Evolutionary conservation across 306 rosid species (phyloP).

Genomic region (Lupinus albus): DNA sequence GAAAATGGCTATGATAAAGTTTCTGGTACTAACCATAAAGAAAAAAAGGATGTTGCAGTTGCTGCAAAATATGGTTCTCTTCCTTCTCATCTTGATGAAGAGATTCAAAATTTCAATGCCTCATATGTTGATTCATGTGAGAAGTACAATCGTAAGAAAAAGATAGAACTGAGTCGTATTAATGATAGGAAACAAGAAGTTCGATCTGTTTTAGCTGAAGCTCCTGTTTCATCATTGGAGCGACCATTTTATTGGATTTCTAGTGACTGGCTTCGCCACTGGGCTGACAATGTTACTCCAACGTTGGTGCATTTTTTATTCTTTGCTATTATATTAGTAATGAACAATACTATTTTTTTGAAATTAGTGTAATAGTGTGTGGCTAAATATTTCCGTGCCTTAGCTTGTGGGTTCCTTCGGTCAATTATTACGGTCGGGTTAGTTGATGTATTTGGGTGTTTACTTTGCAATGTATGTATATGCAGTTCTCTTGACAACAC

Average conservation of each 20-base stretch:
- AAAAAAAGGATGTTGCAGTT: constrained; percentile 44
- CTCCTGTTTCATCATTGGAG: constrained; percentile 68
- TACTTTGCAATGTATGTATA: constrained; percentile 18
- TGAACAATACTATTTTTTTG: background rate
- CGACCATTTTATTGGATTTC: constrained; percentile 80
- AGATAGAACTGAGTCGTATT: constrained; percentile 61
- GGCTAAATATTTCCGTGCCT: constrained; percentile 7
- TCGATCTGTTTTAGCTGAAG: constrained; percentile 79
- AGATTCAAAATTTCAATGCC: constrained; percentile 66
- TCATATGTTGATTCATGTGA: constrained; percentile 60
- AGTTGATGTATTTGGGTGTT: constrained; percentile 32
- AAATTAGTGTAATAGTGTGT: background rate
- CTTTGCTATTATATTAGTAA: too few species aligned
- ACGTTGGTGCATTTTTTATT: constrained; percentile 57
- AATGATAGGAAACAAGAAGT: constrained; percentile 80
- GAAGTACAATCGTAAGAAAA: constrained; percentile 62
- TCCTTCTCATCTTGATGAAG: constrained; percentile 70
- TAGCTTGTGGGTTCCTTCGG: constrained; percentile 18
- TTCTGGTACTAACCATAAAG: constrained; percentile 47
- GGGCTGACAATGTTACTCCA: constrained; percentile 82
- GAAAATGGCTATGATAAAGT: constrained; percentile 33
- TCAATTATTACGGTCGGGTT: constrained; percentile 29
- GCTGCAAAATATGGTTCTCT: constrained; percentile 48
- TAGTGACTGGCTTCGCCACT: constrained; percentile 91
- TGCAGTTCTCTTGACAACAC: constrained; percentile 80